Base-by-base conservation (phyloP, 2,329 filamentous ascomycete genomes). In the Rosellinia necatrix region DNA sequence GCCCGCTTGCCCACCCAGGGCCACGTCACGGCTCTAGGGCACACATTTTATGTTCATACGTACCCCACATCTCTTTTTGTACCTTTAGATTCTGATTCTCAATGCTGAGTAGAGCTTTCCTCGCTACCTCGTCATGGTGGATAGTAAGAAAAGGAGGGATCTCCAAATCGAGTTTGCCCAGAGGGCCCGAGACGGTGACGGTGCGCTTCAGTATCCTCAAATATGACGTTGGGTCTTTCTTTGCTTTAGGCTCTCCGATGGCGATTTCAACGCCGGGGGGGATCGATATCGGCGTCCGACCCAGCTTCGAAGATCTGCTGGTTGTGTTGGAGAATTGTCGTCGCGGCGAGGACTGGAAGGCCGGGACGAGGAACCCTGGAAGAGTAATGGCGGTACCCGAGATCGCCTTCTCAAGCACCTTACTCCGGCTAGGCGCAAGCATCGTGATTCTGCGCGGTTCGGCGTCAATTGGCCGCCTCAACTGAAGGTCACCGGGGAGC, bases 31-130 rank as follows among this genome's bases (percentile, higher is more conserved):
- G 15, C 10, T 13, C 43, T 22, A n/a, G 21, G 42, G 27, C 12
- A 15, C 19, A 7, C 29, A 34, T 38, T 37, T 42, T 5, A 6
- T 34, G 12, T 41, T 21, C 4, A 29, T 44, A 51, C 54, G 27
- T 59, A 96, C 93, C 94, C 94, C 94, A 97, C 92, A 97, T 97
- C 74, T 90, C 90, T 71, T 88, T 87, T 75, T 97, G 93, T 61
- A 90, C 80, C 76, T 87, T 87, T 49, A 85, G 74, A 15, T 84
- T 76, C 15, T 79, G 74, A 73, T 97, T 83, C 68, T 87, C 74
- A 9, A 99, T 85, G 52, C 79, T 84, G 63, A 99, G 76, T 27
- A 80, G 80, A 9, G 87, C 84, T 68, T 87, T 89, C 63, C 82
- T 79, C 24, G 80, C 75, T 47, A 80, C 80, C 17, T 77, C 72